phyloP scores from a whole-genome alignment of 2,329 filamentous ascomycete species.

The Penicillium palitans region DNA sequence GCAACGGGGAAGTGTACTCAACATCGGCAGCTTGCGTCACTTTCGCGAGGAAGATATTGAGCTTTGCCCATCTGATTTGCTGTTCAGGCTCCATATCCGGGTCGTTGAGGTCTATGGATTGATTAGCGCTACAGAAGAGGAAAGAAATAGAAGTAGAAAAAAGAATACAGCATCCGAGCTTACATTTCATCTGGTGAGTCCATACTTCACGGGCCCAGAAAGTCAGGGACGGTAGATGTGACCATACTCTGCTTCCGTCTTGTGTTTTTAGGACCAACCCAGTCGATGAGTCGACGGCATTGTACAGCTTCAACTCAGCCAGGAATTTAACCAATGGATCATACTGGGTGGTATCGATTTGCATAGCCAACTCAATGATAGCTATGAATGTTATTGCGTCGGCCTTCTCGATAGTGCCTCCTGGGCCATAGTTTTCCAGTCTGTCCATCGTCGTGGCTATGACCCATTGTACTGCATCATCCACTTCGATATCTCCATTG shows the following conservation, averaged over 20 bases:
- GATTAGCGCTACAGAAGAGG: not conserved
- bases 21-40: slow-evolving; percentile 3
- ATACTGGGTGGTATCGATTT: not conserved
- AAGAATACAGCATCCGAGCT: not conserved
- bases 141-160: too few relatives aligned
- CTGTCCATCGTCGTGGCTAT: slow-evolving; percentile 5
- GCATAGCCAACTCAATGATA: slow-evolving; percentile 3
- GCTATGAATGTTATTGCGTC: slow-evolving; percentile 4
- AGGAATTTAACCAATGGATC: slow-evolving; percentile 1
- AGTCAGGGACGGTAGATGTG: slow-evolving; percentile 3
- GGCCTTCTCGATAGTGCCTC: slow-evolving; percentile 4
- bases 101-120: not conserved
- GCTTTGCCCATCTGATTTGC: slow-evolving; percentile 5
- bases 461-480: slow-evolving; percentile 5
- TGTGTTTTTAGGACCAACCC: not conserved
- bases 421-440: not conserved
- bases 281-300: slow-evolving; percentile 5
- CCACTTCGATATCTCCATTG: not conserved
- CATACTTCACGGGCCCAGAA: not conserved
- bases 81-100: not conserved
- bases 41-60: slow-evolving; percentile 6
- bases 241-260: slow-evolving; percentile 8
- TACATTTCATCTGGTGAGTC: not conserved
- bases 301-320: slow-evolving; percentile 4
- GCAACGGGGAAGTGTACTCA: not conserved